Evolutionary conservation across 2,329 filamentous ascomycete species (phyloP).

Genomic region (Hawksworthiomyces lignivorus): DNA sequence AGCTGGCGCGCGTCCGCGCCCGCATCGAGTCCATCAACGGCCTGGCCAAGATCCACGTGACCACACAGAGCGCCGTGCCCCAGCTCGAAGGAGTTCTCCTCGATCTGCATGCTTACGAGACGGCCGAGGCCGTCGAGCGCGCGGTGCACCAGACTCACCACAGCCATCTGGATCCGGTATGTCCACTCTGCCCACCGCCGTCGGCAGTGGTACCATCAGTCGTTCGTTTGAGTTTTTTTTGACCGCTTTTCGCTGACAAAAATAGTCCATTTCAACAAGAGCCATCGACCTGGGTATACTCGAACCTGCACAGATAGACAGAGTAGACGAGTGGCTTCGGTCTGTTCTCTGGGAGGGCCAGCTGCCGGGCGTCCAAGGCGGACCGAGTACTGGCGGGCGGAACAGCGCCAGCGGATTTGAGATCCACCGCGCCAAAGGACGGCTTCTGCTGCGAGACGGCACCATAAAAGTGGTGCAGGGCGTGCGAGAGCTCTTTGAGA

Average conservation of each 20-base stretch:
- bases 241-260: not conserved
- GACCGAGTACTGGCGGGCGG: not conserved
- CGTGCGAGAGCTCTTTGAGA: slow-evolving; percentile 88
- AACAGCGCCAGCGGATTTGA: slow-evolving; percentile 49
- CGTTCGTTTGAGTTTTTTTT: not conserved
- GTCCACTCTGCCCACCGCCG: not conserved
- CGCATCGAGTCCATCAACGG: slow-evolving; percentile 83
- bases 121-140: slow-evolving; percentile 65
- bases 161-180: slow-evolving; percentile 79
- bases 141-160: slow-evolving; percentile 59
- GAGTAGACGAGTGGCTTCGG: slow-evolving; percentile 74
- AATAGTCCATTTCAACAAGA: slow-evolving; percentile 74
- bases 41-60: slow-evolving; percentile 75
- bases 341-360: slow-evolving; percentile 74
- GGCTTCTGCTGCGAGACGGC: slow-evolving; percentile 59
- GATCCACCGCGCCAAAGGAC: slow-evolving; percentile 81
- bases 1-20: slow-evolving; percentile 61
- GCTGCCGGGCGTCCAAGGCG: slow-evolving; percentile 36
- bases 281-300: slow-evolving; percentile 62
- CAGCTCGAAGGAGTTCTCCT: slow-evolving; percentile 78
- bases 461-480: slow-evolving; percentile 75
- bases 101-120: slow-evolving; percentile 88
- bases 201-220: too few relatives aligned
- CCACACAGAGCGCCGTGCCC: slow-evolving; percentile 71
- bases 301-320: slow-evolving; percentile 44